phyloP scores from a whole-genome alignment of 1,284 basidiomycete species.

The Rhizoctonia solani region DNA sequence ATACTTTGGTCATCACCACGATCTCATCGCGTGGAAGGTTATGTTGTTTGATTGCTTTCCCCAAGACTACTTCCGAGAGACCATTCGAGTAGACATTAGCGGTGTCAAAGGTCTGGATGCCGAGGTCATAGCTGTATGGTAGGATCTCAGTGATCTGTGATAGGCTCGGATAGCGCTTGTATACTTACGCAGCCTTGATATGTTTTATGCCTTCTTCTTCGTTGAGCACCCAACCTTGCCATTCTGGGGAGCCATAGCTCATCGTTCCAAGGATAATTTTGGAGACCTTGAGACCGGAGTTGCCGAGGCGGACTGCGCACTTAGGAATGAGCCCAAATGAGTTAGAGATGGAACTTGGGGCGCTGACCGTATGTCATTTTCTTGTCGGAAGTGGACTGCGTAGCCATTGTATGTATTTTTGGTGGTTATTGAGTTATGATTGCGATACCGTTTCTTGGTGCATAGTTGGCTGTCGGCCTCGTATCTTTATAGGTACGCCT shows the following conservation, averaged over 20 bases:
- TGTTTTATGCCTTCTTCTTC: constrained; percentile 34
- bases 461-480: too few relatives aligned
- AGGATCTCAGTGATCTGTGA: too few relatives aligned
- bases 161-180: too few relatives aligned
- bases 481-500: too few relatives aligned
- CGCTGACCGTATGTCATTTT: constrained; percentile 24
- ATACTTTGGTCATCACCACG: constrained; percentile 49
- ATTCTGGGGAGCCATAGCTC: constrained; percentile 33
- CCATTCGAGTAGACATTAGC: constrained; percentile 49
- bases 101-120: constrained; percentile 53
- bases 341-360: neutral
- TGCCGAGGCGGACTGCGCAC: constrained; percentile 37
- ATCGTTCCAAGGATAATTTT: constrained; percentile 36
- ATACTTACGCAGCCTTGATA: constrained; percentile 33
- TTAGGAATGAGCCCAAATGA: neutral
- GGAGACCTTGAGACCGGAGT: constrained; percentile 37
- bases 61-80: constrained; percentile 50
- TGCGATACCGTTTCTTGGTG: too few relatives aligned
- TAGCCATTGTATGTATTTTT: neutral
- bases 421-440: too few relatives aligned
- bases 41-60: constrained; percentile 51
- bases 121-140: constrained; percentile 27
- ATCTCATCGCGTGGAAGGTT: constrained; percentile 50
- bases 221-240: constrained; percentile 35
- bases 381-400: neutral